Conservation (phyloP, 225 moss, liverwort and hornwort genomes). For the Pleurozium schreberi region DNA sequence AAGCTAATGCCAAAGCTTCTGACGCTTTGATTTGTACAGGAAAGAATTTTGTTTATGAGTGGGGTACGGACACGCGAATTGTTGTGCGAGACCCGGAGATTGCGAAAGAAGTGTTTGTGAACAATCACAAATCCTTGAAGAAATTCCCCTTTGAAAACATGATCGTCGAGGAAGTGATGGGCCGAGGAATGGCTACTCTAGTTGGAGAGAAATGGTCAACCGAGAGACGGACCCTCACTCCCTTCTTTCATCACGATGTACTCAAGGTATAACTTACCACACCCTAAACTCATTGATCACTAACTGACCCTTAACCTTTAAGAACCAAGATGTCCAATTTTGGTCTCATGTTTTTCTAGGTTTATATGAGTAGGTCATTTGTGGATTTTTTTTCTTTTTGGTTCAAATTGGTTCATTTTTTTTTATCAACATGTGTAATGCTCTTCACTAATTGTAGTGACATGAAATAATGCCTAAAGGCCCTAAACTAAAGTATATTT, state of each 20-base stretch:
- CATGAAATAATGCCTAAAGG: too few relatives aligned
- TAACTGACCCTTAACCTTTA: too few relatives aligned
- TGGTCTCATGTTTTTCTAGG: too few relatives aligned
- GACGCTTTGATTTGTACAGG: not conserved
- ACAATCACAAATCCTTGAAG: not conserved
- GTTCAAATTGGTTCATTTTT: too few relatives aligned
- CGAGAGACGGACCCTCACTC: not conserved
- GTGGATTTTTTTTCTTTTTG: too few relatives aligned
- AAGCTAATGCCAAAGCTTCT: not conserved
- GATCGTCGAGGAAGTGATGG: not conserved
- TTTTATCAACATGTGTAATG: too few relatives aligned
- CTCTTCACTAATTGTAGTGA: too few relatives aligned
- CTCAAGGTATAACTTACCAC: not conserved
- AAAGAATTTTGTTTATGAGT: constrained; percentile 10
- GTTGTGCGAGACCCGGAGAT: constrained; percentile 22
- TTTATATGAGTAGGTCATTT: too few relatives aligned
- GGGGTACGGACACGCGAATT: not conserved
- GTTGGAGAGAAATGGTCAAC: constrained; percentile 18
- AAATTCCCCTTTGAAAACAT: not conserved
- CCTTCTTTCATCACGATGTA: constrained; percentile 14
- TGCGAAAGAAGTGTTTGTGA: constrained; percentile 3
- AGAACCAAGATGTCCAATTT: too few relatives aligned
- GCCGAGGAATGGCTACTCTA: not conserved
- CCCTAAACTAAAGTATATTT: too few relatives aligned
- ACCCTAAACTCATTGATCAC: not conserved